Conservation (phyloP, 768 basidiomycete species). For the Lanmaoa rubissima region DNA sequence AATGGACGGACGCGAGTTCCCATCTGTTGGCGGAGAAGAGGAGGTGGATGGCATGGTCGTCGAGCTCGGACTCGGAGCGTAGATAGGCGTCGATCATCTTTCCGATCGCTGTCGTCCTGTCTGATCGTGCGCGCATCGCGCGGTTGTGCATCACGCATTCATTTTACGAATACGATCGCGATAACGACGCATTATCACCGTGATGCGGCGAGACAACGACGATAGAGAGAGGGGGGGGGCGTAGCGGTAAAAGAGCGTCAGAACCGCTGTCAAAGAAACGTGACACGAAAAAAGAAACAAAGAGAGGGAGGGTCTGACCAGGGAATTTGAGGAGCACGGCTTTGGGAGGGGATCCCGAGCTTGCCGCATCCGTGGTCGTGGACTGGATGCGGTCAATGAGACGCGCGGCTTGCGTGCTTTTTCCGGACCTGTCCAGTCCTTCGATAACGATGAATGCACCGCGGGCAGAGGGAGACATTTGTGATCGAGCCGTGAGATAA, state of each 20-base stretch:
- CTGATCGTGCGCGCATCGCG: slow-evolving; percentile 40
- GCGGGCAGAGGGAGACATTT: slow-evolving; percentile 30
- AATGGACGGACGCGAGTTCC: slow-evolving; percentile 75
- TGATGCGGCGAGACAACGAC: no score
- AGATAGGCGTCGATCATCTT: slow-evolving; percentile 93
- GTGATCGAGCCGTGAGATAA: background rate
- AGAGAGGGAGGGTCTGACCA: slow-evolving; percentile 46
- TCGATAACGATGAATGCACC: slow-evolving; percentile 92
- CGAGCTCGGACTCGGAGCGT: slow-evolving; percentile 77
- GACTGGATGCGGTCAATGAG: slow-evolving; percentile 55
- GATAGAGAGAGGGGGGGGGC: no score
- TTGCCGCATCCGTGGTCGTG: background rate
- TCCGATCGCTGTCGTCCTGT: slow-evolving; percentile 88
- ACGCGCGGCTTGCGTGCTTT: slow-evolving; percentile 78
- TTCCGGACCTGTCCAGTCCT: slow-evolving; percentile 94
- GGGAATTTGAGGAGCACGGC: slow-evolving; percentile 83
- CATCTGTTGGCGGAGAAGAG: slow-evolving; percentile 97
- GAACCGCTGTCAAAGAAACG: background rate
- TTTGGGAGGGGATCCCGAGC: slow-evolving; percentile 3
- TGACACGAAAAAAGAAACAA: background rate
- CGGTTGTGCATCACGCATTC: background rate
- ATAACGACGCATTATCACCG: background rate
- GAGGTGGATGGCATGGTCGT: slow-evolving; percentile 89
- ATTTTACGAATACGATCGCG: background rate
- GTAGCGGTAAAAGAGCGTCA: background rate